Conservation (phyloP, 208 protist genomes). For the Leishmania guyanensis region DNA sequence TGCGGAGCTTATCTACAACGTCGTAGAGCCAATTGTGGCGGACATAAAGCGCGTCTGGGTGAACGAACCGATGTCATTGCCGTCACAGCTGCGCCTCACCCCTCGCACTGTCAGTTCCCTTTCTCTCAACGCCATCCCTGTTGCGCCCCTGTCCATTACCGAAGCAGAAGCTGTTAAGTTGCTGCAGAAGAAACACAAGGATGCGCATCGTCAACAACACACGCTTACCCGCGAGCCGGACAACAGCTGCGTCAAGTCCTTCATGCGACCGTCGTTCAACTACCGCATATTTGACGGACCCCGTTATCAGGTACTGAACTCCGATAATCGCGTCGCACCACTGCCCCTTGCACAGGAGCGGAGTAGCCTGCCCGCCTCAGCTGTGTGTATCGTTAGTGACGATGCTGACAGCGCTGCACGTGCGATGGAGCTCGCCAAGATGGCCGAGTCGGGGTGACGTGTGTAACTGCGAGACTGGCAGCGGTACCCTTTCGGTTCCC, state of each 20-base stretch:
- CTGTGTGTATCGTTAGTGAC: neutral
- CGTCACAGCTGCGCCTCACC: slow-evolving; percentile 58
- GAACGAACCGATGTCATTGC: slow-evolving; percentile 83
- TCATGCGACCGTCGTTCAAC: slow-evolving; percentile 59
- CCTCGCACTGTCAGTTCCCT: slow-evolving; percentile 62
- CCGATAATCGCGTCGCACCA: slow-evolving; percentile 11
- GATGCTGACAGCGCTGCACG: slow-evolving; percentile 4
- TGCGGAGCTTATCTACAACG: slow-evolving; percentile 66
- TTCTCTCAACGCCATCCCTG: slow-evolving; percentile 38
- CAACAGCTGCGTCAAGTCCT: slow-evolving; percentile 40
- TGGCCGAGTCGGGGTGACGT: slow-evolving; percentile 8
- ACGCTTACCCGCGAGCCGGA: slow-evolving; percentile 35
- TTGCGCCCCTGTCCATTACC: neutral
- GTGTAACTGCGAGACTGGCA: neutral
- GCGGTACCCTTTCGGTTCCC: neutral
- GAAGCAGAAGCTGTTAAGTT: neutral
- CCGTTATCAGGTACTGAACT: slow-evolving; percentile 20
- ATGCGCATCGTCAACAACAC: slow-evolving; percentile 25
- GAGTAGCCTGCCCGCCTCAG: neutral
- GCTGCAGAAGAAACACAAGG: slow-evolving; percentile 3
- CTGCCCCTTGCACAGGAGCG: neutral
- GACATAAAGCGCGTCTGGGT: slow-evolving; percentile 69
- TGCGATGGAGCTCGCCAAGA: slow-evolving; percentile 23
- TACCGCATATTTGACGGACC: slow-evolving; percentile 47
- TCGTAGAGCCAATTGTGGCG: slow-evolving; percentile 52